phyloP scores from a whole-genome alignment of 257 asterid species.

The Cynanchum wilfordii region DNA sequence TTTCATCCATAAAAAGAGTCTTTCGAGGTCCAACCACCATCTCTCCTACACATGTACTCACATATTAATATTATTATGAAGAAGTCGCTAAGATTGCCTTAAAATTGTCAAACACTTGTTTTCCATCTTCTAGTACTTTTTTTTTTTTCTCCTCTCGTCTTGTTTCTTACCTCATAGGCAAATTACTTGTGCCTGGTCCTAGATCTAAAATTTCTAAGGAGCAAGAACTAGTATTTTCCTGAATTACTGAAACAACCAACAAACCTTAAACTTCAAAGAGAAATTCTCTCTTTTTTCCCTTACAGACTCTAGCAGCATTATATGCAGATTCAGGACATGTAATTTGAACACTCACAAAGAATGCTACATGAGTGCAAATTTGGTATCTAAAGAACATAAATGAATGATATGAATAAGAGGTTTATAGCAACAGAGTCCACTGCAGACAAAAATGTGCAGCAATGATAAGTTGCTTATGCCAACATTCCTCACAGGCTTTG shows the following conservation, averaged over 20 bases:
- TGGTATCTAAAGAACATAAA: background rate
- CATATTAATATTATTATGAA: background rate
- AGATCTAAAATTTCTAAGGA: background rate
- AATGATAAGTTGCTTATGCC: background rate
- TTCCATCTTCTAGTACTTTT: background rate
- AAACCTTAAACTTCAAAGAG: background rate
- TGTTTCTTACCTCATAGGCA: background rate
- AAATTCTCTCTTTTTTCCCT: background rate
- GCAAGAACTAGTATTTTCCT: background rate
- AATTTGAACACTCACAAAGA: background rate
- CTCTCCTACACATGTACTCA: slow-evolving; percentile 49
- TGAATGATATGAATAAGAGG: background rate
- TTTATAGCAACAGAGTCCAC: background rate
- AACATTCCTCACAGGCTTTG: background rate
- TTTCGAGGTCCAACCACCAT: slow-evolving; percentile 90
- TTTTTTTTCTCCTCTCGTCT: background rate
- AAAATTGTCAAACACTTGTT: background rate
- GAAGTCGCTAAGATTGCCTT: background rate
- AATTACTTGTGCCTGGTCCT: background rate
- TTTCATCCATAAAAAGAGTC: slow-evolving; percentile 92
- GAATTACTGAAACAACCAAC: background rate
- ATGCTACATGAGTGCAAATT: background rate
- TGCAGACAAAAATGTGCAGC: background rate
- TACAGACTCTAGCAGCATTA: background rate
- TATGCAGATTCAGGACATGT: background rate